Conservation (phyloP, 164 flowering plant species). For the Cinnamomum micranthum region DNA sequence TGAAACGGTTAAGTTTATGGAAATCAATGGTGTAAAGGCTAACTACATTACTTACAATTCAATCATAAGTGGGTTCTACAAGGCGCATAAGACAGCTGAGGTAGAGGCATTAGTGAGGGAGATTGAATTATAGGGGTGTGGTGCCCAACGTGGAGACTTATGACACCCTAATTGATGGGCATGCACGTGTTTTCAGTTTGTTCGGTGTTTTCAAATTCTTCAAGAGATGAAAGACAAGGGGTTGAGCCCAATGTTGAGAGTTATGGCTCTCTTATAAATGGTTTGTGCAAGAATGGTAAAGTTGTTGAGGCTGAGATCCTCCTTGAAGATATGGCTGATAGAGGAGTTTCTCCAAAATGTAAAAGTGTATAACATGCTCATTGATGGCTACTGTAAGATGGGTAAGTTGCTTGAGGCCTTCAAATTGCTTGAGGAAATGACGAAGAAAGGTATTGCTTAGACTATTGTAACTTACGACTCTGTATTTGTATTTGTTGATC, state of each 20-base stretch:
- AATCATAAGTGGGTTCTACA: slow-evolving; percentile 48
- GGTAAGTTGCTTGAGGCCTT: slow-evolving; percentile 52
- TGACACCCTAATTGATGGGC: slow-evolving; percentile 58
- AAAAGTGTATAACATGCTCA: slow-evolving; percentile 58
- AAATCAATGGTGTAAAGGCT: slow-evolving; percentile 37
- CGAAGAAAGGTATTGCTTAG: slow-evolving; percentile 29
- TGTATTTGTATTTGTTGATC: too few relatives aligned
- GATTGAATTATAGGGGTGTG: slow-evolving; percentile 40
- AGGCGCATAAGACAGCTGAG: slow-evolving; percentile 39
- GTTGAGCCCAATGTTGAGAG: slow-evolving; percentile 54
- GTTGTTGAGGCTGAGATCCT: slow-evolving; percentile 56
- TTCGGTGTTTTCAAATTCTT: slow-evolving; percentile 53
- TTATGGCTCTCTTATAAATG: slow-evolving; percentile 62
- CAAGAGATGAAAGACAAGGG: slow-evolving; percentile 53
- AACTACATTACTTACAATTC: slow-evolving; percentile 42
- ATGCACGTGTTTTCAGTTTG: slow-evolving; percentile 42
- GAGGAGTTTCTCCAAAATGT: slow-evolving; percentile 51
- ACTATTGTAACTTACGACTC: slow-evolving; percentile 67
- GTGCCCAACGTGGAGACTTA: slow-evolving; percentile 44
- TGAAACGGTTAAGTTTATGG: slow-evolving; percentile 37
- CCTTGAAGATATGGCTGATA: slow-evolving; percentile 41
- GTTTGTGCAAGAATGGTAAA: slow-evolving; percentile 56
- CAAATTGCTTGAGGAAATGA: slow-evolving; percentile 46
- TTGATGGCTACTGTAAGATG: slow-evolving; percentile 45
- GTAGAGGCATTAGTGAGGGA: slow-evolving; percentile 52